phyloP scores from a whole-genome alignment of 257 asterid species.

The Solanum chiquidenum region DNA sequence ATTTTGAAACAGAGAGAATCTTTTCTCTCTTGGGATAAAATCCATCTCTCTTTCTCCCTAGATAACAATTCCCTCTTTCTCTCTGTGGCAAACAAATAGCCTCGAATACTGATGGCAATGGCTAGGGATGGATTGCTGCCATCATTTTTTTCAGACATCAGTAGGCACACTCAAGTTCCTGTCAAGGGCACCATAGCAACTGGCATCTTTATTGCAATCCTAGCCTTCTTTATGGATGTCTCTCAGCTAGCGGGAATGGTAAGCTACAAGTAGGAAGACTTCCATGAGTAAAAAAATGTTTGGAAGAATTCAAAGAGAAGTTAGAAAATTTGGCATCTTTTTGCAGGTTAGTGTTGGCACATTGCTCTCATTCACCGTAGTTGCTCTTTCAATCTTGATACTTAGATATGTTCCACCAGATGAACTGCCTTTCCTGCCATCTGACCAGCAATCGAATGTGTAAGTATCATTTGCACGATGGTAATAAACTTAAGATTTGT shows the following conservation, averaged over 20 bases:
- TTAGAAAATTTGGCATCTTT: background rate
- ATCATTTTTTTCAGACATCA: conserved; percentile 24
- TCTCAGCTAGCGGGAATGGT: conserved; percentile 35
- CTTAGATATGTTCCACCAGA: conserved; percentile 26
- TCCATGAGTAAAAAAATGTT: background rate
- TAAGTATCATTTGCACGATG: background rate
- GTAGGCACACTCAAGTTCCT: conserved; percentile 26
- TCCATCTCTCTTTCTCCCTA: background rate
- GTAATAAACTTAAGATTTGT: background rate
- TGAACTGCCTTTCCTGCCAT: conserved; percentile 1
- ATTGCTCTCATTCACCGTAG: conserved; percentile 26
- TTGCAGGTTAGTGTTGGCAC: conserved; percentile 36
- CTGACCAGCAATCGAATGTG: background rate
- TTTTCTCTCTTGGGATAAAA: background rate
- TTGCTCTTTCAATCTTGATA: conserved; percentile 25
- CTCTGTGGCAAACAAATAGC: conserved; percentile 8
- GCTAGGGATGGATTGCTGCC: conserved; percentile 38
- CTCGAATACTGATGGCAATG: conserved; percentile 34
- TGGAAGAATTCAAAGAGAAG: background rate
- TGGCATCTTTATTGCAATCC: conserved; percentile 20
- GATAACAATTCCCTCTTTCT: background rate
- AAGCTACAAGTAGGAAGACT: background rate
- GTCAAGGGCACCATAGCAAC: conserved; percentile 26
- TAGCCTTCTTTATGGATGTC: conserved; percentile 33
- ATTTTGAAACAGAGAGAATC: background rate